These are phyloP conservation scores for Mucor lusitanicus DNA, from an alignment of 371 early-diverging fungal species.

Conservation along the genomic window DNA sequence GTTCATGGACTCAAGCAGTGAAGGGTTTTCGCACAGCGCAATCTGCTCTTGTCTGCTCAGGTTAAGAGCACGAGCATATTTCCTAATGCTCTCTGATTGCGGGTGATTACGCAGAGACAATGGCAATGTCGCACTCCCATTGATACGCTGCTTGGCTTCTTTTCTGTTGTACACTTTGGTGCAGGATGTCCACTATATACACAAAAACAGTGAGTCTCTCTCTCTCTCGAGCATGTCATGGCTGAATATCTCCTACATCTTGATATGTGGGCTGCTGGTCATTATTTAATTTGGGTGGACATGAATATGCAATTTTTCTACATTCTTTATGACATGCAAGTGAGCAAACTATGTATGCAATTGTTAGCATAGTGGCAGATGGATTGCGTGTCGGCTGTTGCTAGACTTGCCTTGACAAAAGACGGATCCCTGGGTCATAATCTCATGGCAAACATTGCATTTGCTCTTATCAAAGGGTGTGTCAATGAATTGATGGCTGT, in stretches of 20 bases:
- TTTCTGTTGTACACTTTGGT: conserved; percentile 5
- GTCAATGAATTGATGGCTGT: conserved; percentile 41
- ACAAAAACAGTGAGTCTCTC: not conserved
- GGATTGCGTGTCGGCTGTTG: not conserved
- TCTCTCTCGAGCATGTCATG: not conserved
- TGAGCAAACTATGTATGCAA: conserved; percentile 31
- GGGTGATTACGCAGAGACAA: conserved; percentile 28
- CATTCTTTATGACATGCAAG: conserved; percentile 46
- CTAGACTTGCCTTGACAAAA: conserved; percentile 45
- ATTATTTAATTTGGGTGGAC: conserved; percentile 44
- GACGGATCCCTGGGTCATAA: conserved; percentile 23
- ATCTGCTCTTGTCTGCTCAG: conserved; percentile 37
- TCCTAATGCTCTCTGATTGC: conserved; percentile 36
- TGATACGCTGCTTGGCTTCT: conserved; percentile 5
- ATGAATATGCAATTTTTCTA: conserved; percentile 41
- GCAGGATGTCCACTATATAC: conserved; percentile 9
- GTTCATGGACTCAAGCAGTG: conserved; percentile 20
- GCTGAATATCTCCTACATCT: conserved; percentile 27
- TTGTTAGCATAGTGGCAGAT: not conserved
- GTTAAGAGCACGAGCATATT: conserved; percentile 36
- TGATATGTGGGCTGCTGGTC: conserved; percentile 48
- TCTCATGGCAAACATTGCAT: conserved; percentile 46
- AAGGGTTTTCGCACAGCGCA: conserved; percentile 38
- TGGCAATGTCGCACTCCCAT: not conserved
- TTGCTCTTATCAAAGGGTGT: conserved; percentile 46